Base-by-base conservation (phyloP, 805 yeast genomes). In the Candida manassasensis region DNA sequence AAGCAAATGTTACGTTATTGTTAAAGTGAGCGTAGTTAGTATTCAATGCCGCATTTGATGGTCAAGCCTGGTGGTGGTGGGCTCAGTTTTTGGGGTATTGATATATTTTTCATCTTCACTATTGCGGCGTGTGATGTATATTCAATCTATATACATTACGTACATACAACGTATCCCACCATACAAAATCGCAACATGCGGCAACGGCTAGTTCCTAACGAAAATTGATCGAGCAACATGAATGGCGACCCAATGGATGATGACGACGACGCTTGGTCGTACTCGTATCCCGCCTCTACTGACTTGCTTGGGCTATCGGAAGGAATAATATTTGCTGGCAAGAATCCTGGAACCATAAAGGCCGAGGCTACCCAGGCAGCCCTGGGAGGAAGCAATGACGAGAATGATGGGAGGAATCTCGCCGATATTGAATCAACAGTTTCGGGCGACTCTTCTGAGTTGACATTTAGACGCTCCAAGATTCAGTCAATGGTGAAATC, bases 201-300 rank as follows among this genome's bases (percentile, higher is more conserved):
- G n/a, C n/a, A n/a, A n/a, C n/a, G n/a, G n/a, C n/a, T n/a, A n/a
- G n/a, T n/a, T n/a, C n/a, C n/a, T n/a, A n/a, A n/a, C n/a, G n/a
- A n/a, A n/a, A n/a, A n/a, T n/a, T 11, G 30, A 12, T 27, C 33
- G 6, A 12, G 29, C 14, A 30, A 12, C 8, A 30, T 30, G 26
- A 30, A n/a, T 8, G 26, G 26, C 6, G n/a, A 12, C 12, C 22
- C 27, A 10, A 29, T 36, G 35, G 61, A 57, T 13, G 67, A 61
- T 21, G 64, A 61, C 14, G 69, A 61, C 17, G 69, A 64, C 40
- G 63, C 61, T 14, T 65, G 71, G 70, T 50, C 63, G 11, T 63
- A 62, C 43, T 59, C 67, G 9, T 59, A 60, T 32, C 68, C 67
- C 6, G 55, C 64, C 1, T 61, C 68, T 4, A 41, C 52, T 1